Conservation (phyloP, 306 rosid species). For the Lathyrus sativus region DNA sequence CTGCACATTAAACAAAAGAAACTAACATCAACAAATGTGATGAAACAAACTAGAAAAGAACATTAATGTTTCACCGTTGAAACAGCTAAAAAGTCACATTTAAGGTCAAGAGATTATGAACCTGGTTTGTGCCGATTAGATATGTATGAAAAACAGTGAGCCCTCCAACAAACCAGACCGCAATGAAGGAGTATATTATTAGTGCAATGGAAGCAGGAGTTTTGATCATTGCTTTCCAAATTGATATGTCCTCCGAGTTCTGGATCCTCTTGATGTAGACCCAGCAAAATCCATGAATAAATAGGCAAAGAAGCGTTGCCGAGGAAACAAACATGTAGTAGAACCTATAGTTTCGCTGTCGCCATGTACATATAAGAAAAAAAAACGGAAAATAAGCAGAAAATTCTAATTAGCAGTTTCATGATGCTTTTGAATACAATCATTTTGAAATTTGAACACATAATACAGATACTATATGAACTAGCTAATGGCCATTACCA, state of each 20-base stretch:
- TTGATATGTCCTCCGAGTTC: slow-evolving; percentile 50
- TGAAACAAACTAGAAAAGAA: slow-evolving; percentile 28
- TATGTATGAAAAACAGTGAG: slow-evolving; percentile 66
- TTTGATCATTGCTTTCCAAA: slow-evolving; percentile 71
- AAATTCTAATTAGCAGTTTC: neutral
- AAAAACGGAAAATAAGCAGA: neutral
- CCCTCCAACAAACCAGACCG: slow-evolving; percentile 81
- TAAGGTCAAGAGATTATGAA: slow-evolving; percentile 26
- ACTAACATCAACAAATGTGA: neutral
- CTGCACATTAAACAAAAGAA: slow-evolving; percentile 48
- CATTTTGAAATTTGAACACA: neutral
- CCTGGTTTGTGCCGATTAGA: slow-evolving; percentile 82
- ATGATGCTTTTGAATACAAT: slow-evolving; percentile 7
- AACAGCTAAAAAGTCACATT: slow-evolving; percentile 8
- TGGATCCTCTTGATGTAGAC: slow-evolving; percentile 61
- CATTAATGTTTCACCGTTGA: neutral
- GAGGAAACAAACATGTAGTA: slow-evolving; percentile 66
- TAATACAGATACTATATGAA: slow-evolving; percentile 3
- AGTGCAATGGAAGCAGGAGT: slow-evolving; percentile 72
- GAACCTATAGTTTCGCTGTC: slow-evolving; percentile 80
- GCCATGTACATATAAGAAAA: slow-evolving; percentile 32
- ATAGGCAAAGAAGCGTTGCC: slow-evolving; percentile 65
- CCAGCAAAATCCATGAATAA: slow-evolving; percentile 78
- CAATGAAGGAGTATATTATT: slow-evolving; percentile 53
- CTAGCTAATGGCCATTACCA: slow-evolving; percentile 49